These are phyloP conservation scores for Candida mattraensis DNA, from an alignment of 805 yeast genomes.

Conservation along the genomic window DNA sequence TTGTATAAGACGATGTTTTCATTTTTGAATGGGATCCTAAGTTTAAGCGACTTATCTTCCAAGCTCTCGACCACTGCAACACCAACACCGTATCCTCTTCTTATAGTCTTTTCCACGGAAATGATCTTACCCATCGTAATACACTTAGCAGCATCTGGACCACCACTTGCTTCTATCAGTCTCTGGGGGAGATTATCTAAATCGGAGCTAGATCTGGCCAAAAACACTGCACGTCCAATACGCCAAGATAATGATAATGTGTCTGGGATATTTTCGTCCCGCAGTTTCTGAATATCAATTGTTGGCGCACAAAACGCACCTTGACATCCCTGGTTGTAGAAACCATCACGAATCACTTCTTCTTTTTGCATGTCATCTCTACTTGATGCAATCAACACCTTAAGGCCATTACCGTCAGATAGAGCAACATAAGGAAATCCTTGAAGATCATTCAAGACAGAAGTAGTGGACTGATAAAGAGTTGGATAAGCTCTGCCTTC, in stretches of 20 bases:
- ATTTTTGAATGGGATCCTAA: slow-evolving; percentile 43
- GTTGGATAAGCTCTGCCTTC: slow-evolving; percentile 53
- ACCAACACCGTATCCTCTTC: slow-evolving; percentile 45
- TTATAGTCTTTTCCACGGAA: slow-evolving; percentile 39
- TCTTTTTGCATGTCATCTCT: slow-evolving; percentile 37
- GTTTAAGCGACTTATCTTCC: slow-evolving; percentile 14
- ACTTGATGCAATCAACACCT: slow-evolving; percentile 33
- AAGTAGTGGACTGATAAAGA: slow-evolving; percentile 38
- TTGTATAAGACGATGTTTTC: slow-evolving; percentile 40
- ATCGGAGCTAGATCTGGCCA: slow-evolving; percentile 36
- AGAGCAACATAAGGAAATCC: slow-evolving; percentile 44
- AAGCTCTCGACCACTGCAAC: slow-evolving; percentile 32
- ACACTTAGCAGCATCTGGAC: slow-evolving; percentile 31
- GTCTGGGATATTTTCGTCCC: slow-evolving; percentile 32
- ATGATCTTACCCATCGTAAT: slow-evolving; percentile 42
- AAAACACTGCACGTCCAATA: slow-evolving; percentile 41
- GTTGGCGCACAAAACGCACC: slow-evolving; percentile 39
- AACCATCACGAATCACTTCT: slow-evolving; percentile 40
- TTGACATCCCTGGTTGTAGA: slow-evolving; percentile 41
- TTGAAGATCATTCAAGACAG: slow-evolving; percentile 40
- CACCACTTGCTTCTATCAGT: slow-evolving; percentile 38
- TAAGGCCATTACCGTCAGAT: slow-evolving; percentile 44
- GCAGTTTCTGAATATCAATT: slow-evolving; percentile 33
- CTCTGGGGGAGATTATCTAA: slow-evolving; percentile 34
- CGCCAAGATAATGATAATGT: slow-evolving; percentile 44